These are phyloP conservation scores for Lasiodiplodia gonubiensis DNA, from an alignment of 2,329 filamentous ascomycete species.

Conservation along the genomic window DNA sequence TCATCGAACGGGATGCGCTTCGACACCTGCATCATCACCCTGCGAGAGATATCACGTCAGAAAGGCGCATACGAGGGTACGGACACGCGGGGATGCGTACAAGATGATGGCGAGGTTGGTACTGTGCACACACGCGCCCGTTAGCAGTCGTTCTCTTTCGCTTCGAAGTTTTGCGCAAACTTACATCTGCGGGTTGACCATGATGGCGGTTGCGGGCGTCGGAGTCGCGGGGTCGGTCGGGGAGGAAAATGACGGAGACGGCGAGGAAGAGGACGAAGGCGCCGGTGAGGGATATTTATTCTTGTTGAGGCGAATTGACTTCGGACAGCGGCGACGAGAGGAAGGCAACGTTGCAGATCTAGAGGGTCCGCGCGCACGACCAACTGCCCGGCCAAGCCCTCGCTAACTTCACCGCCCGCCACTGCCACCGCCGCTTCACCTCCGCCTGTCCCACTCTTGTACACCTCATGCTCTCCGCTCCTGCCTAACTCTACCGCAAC, in stretches of 20 bases:
- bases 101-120: conserved; percentile 94
- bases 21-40: conserved; percentile 92
- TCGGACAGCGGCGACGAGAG: conserved; percentile 10
- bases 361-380: conserved; percentile 5
- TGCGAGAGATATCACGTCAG: conserved; percentile 29
- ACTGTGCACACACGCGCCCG: conserved; percentile 53
- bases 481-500: neutral
- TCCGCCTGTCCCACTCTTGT: conserved; percentile 3
- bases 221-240: neutral
- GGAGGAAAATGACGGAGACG: neutral
- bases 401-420: neutral
- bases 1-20: conserved; percentile 96
- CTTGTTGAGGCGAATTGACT: conserved; percentile 17
- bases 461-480: neutral
- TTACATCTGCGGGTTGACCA: conserved; percentile 36
- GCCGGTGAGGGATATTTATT: conserved; percentile 19
- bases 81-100: conserved; percentile 32
- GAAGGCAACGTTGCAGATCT: conserved; percentile 26
- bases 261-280: neutral
- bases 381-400: neutral
- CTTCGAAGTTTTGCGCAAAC: conserved; percentile 6
- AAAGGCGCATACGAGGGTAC: neutral
- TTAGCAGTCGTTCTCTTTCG: conserved; percentile 34
- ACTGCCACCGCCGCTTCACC: neutral
- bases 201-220: conserved; percentile 17